These are phyloP conservation scores for Trichophyton benhamiae DNA, from an alignment of 2,329 filamentous ascomycete genomes.

Conservation along the genomic window DNA sequence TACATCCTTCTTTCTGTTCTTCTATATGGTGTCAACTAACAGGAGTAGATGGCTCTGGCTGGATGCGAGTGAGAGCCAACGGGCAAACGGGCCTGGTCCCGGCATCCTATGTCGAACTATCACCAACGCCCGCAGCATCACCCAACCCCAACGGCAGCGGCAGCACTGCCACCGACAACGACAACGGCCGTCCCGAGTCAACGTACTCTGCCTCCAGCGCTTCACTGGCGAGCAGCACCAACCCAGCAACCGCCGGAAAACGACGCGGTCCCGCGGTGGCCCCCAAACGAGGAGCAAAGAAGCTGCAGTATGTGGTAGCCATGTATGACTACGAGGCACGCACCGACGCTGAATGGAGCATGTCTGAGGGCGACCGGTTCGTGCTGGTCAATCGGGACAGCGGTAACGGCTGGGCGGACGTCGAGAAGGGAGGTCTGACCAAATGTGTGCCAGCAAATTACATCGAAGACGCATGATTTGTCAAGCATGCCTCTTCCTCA, in stretches of 20 bases:
- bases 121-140: slow-evolving; percentile 15
- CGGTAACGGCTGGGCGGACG: slow-evolving; percentile 93
- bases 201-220: slow-evolving; percentile 67
- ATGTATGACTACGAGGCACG: slow-evolving; percentile 83
- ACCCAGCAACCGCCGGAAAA: slow-evolving; percentile 40
- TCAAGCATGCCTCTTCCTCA: not conserved
- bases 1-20: not conserved
- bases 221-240: slow-evolving; percentile 45
- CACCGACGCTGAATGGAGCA: slow-evolving; percentile 76
- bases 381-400: slow-evolving; percentile 77
- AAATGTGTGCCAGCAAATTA: slow-evolving; percentile 93
- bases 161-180: too few species aligned
- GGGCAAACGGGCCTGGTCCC: slow-evolving; percentile 73
- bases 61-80: slow-evolving; percentile 70
- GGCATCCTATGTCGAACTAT: slow-evolving; percentile 63
- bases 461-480: slow-evolving; percentile 47
- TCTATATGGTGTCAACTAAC: slow-evolving; percentile 8
- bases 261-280: slow-evolving; percentile 89
- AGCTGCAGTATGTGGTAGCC: slow-evolving; percentile 83
- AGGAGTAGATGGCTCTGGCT: slow-evolving; percentile 68
- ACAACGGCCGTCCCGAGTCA: slow-evolving; percentile 51
- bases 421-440: slow-evolving; percentile 76
- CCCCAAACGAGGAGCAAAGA: slow-evolving; percentile 81
- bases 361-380: slow-evolving; percentile 82
- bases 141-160: slow-evolving; percentile 3